Evolutionary conservation across 768 basidiomycete genomes (phyloP).

Genomic region (Phaeotremella fagi): DNA sequence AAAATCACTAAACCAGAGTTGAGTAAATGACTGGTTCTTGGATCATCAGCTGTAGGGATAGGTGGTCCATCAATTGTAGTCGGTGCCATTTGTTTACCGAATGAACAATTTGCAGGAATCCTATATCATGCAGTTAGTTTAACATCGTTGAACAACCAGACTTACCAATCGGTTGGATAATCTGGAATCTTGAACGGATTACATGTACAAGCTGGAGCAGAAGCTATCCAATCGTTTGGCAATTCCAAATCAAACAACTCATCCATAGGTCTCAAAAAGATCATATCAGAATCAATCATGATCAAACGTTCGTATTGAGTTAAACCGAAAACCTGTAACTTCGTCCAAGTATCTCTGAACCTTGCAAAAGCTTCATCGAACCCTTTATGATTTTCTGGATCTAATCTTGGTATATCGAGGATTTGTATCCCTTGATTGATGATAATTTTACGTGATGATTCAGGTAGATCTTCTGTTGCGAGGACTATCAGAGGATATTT

Average conservation of each 20-base stretch:
- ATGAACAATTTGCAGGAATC: slow-evolving; percentile 87
- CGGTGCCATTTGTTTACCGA: slow-evolving; percentile 53
- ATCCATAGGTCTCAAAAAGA: slow-evolving; percentile 41
- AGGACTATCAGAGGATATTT: slow-evolving; percentile 79
- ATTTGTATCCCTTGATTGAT: slow-evolving; percentile 54
- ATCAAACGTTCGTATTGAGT: slow-evolving; percentile 45
- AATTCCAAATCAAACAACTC: slow-evolving; percentile 42
- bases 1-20: slow-evolving; percentile 86
- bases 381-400: slow-evolving; percentile 51
- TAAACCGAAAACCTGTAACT: slow-evolving; percentile 51
- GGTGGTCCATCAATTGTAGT: slow-evolving; percentile 53
- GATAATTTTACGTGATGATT: slow-evolving; percentile 56
- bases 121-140: slow-evolving; percentile 51
- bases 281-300: slow-evolving; percentile 47
- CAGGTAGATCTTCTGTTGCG: slow-evolving; percentile 60
- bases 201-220: slow-evolving; percentile 85
- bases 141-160: not conserved
- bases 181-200: slow-evolving; percentile 79
- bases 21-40: slow-evolving; percentile 72
- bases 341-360: slow-evolving; percentile 65
- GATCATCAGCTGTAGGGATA: slow-evolving; percentile 50
- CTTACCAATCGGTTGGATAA: slow-evolving; percentile 84
- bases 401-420: slow-evolving; percentile 30
- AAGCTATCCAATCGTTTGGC: slow-evolving; percentile 63
- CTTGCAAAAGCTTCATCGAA: slow-evolving; percentile 55